Percentiles rank a stretch among this genome's conserved stretches.
Conservation (phyloP, 345 rosid genomes). For the Citrus cavaleriei region DNA sequence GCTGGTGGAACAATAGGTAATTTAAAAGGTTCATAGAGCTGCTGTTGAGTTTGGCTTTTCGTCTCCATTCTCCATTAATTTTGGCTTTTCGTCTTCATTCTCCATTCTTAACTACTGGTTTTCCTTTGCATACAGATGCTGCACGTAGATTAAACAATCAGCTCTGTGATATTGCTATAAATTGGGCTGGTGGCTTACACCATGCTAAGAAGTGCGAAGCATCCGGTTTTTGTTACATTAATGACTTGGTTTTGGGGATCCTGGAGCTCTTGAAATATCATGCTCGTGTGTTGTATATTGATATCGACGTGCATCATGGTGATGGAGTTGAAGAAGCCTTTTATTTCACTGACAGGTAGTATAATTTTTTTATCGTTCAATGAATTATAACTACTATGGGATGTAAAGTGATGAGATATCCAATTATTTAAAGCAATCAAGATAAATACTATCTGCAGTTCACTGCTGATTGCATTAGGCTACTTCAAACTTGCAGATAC, state of each 20-base stretch:
- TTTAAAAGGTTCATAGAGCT: background rate
- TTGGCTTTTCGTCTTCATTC: background rate
- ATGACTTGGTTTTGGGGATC: slow-evolving; percentile 93
- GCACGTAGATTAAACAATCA: slow-evolving; percentile 88
- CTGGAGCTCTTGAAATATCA: slow-evolving; percentile 89
- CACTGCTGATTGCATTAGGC: background rate
- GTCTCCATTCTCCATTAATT: background rate
- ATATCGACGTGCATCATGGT: slow-evolving; percentile 98
- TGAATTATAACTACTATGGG: background rate
- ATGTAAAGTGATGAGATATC: background rate
- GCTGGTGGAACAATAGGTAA: slow-evolving; percentile 99
- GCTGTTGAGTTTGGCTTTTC: slow-evolving; percentile 5
- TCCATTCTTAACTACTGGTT: slow-evolving; percentile 9
- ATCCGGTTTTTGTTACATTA: slow-evolving; percentile 97
- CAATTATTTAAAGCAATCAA: background rate
- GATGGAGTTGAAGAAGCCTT: slow-evolving; percentile 99
- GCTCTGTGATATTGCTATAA: slow-evolving; percentile 93
- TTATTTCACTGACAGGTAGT: slow-evolving; percentile 92
- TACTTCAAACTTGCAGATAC: background rate
- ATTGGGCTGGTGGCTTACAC: slow-evolving; percentile 99
- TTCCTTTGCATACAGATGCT: slow-evolving; percentile 52
- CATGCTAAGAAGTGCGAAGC: slow-evolving; percentile 99
- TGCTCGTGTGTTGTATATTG: slow-evolving; percentile 84
- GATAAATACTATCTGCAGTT: background rate
- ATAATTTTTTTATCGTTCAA: slow-evolving; percentile 1